A percentile compares a stretch with the other conserved stretches of the same genome.
phyloP scores from a whole-genome alignment of 805 yeast species.

The Pichia thaimueangensis region DNA sequence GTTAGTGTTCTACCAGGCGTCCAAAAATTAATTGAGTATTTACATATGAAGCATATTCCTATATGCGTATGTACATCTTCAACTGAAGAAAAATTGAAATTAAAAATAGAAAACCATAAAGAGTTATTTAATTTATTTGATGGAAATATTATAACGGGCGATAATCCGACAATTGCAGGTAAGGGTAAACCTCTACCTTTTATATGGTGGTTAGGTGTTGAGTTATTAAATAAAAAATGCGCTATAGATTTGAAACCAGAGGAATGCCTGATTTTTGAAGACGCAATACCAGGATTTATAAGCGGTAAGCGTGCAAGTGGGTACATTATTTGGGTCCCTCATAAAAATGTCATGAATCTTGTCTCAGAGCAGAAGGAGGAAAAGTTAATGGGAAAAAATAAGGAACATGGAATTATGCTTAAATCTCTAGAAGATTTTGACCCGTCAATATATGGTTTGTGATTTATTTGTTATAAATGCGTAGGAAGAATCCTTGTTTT shows the following conservation, averaged over 20 bases:
- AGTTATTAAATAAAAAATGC: constrained; percentile 52
- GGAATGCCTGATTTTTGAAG: constrained; percentile 90
- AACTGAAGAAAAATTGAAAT: constrained; percentile 46
- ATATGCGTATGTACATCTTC: constrained; percentile 92
- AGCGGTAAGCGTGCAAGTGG: constrained; percentile 83
- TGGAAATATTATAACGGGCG: constrained; percentile 75
- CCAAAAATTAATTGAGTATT: constrained; percentile 49
- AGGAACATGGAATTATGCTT: constrained; percentile 51
- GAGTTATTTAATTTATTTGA: constrained; percentile 55
- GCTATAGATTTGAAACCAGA: constrained; percentile 49
- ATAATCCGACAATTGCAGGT: constrained; percentile 75
- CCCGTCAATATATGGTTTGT: constrained; percentile 39
- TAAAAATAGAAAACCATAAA: constrained; percentile 66
- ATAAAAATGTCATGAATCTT: constrained; percentile 57
- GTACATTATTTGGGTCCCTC: constrained; percentile 92
- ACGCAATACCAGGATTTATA: constrained; percentile 85
- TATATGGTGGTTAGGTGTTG: constrained; percentile 81
- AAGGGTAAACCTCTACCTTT: constrained; percentile 93
- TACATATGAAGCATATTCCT: constrained; percentile 54
- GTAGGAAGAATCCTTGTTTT: too few species aligned
- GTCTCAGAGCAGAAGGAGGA: constrained; percentile 43
- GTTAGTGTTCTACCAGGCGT: constrained; percentile 83
- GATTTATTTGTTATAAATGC: too few species aligned
- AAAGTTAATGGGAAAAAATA: constrained; percentile 36
- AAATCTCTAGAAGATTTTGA: constrained; percentile 49